Evolutionary conservation across 2,329 filamentous ascomycete species (phyloP).

Genomic region (Aureobasidium melanogenum): DNA sequence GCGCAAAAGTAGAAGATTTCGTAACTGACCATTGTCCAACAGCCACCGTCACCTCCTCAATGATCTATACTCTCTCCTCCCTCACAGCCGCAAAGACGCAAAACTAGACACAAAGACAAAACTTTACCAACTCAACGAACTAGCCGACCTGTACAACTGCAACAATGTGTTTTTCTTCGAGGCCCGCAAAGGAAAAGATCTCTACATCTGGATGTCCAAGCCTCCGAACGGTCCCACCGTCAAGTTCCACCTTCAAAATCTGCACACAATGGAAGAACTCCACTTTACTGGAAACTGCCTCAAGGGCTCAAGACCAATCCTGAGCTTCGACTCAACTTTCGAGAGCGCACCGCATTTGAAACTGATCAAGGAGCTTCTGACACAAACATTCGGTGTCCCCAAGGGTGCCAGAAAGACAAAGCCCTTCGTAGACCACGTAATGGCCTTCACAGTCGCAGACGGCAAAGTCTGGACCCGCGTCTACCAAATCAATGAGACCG

Average conservation of each 20-base stretch:
- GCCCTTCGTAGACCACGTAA: slow-evolving; percentile 91
- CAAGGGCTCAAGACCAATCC: slow-evolving; percentile 81
- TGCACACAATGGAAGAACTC: slow-evolving; percentile 94
- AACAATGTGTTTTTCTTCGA: slow-evolving; percentile 95
- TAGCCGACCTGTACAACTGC: slow-evolving; percentile 75
- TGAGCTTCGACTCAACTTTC: slow-evolving; percentile 86
- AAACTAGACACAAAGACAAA: slow-evolving; percentile 96
- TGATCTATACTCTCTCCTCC: slow-evolving; percentile 79
- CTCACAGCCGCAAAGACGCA: slow-evolving; percentile 86
- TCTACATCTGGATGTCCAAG: slow-evolving; percentile 90
- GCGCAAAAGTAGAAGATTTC: background rate
- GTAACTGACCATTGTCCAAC: background rate
- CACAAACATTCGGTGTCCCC: slow-evolving; percentile 86
- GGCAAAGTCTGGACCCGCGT: slow-evolving; percentile 94
- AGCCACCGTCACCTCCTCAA: slow-evolving; percentile 91
- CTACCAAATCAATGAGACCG: slow-evolving; percentile 85
- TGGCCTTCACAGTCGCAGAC: slow-evolving; percentile 83
- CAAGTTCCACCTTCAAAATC: slow-evolving; percentile 63
- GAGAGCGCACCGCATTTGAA: slow-evolving; percentile 60
- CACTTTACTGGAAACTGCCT: slow-evolving; percentile 96
- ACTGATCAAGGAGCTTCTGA: slow-evolving; percentile 81
- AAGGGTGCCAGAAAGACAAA: slow-evolving; percentile 82
- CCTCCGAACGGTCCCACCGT: slow-evolving; percentile 73
- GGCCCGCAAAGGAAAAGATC: slow-evolving; percentile 84
- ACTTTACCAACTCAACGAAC: slow-evolving; percentile 70